Conservation (phyloP, 2,329 filamentous ascomycete genomes). For the Arthroderma uncinatum region DNA sequence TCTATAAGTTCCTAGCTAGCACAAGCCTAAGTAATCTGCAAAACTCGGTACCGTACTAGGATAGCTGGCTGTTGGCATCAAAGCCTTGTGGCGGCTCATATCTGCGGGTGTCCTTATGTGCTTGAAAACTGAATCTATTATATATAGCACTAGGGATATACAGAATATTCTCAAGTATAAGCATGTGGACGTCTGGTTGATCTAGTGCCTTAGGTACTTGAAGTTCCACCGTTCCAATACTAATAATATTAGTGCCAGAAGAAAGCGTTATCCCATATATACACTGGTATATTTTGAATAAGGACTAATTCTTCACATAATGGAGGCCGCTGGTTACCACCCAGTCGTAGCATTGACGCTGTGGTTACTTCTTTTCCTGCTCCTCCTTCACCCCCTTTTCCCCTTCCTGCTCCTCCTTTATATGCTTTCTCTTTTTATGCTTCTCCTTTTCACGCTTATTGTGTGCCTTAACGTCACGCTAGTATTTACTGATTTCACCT, state of each 20-base stretch:
- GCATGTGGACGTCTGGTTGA: constrained; percentile 17
- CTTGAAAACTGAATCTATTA: constrained; percentile 20
- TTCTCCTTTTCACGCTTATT: no score
- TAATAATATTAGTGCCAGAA: constrained; percentile 15
- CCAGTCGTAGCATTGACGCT: constrained; percentile 7
- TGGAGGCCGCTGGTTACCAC: constrained; percentile 22
- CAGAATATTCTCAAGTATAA: constrained; percentile 25
- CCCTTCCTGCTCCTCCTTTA: no score
- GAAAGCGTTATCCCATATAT: neutral
- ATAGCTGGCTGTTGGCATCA: neutral
- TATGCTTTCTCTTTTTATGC: no score
- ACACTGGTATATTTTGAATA: constrained; percentile 23
- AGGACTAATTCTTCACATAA: constrained; percentile 24
- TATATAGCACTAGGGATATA: constrained; percentile 28
- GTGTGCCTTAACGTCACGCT: neutral
- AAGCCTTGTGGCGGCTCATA: neutral
- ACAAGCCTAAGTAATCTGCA: neutral
- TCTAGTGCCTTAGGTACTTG: constrained; percentile 17
- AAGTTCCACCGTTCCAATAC: constrained; percentile 26
- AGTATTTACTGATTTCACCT: neutral
- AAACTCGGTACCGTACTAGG: neutral
- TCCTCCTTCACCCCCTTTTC: neutral
- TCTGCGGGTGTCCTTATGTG: neutral
- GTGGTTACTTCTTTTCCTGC: neutral
- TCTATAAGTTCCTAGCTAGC: neutral